Conservation (phyloP, 2,329 filamentous ascomycete genomes). For the Hansfordia pulvinata region DNA sequence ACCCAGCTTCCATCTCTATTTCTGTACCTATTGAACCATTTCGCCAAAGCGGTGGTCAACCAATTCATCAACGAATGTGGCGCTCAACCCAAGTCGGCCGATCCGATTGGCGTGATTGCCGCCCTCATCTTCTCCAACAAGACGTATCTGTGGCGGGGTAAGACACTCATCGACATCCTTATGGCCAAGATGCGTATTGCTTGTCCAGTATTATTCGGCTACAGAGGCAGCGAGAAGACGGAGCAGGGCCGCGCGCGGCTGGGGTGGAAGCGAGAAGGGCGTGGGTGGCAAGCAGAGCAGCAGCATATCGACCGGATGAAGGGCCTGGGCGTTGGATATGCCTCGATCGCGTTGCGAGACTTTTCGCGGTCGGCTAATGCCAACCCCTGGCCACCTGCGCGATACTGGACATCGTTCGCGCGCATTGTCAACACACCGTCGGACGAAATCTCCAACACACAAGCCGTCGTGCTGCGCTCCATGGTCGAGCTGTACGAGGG, state of each 20-base stretch:
- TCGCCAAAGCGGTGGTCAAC: conserved; percentile 58
- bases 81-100: conserved; percentile 51
- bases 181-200: conserved; percentile 72
- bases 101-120: conserved; percentile 66
- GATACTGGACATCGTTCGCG: conserved; percentile 75
- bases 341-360: conserved; percentile 69
- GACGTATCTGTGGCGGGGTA: conserved; percentile 52
- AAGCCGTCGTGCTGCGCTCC: conserved; percentile 54
- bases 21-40: conserved; percentile 64
- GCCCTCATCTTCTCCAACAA: conserved; percentile 61
- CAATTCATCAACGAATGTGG: conserved; percentile 57
- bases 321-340: conserved; percentile 73
- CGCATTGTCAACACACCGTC: conserved; percentile 64
- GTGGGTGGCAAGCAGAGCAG: conserved; percentile 51
- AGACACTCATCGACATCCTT: conserved; percentile 66
- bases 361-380: conserved; percentile 55
- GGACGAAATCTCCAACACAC: conserved; percentile 55
- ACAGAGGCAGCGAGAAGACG: conserved; percentile 63
- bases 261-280: conserved; percentile 56
- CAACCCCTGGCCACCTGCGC: conserved; percentile 63
- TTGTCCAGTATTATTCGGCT: conserved; percentile 78
- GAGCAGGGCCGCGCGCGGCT: conserved; percentile 51
- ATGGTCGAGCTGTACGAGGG: conserved; percentile 62
- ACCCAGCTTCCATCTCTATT: conserved; percentile 47
- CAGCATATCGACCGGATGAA: conserved; percentile 73